These are phyloP conservation scores for Pyricularia grisea DNA, from an alignment of 2,329 filamentous ascomycete species.

Conservation along the genomic window DNA sequence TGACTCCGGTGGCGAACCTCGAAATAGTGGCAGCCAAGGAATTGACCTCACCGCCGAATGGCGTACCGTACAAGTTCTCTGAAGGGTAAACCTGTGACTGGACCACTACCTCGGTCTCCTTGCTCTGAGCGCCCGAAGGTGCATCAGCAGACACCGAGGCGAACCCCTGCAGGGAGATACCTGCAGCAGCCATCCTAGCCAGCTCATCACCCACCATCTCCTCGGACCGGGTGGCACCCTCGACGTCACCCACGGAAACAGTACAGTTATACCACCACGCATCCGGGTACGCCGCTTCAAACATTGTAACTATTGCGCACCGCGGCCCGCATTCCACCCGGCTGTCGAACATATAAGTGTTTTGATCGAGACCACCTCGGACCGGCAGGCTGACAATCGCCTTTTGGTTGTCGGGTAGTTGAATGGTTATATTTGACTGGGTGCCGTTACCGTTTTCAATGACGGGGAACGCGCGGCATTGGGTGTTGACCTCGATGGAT, in stretches of 20 bases:
- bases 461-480: conserved; percentile 21
- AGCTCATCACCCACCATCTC: conserved; percentile 21
- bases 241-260: conserved; percentile 22
- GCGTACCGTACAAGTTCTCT: conserved; percentile 26
- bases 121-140: not conserved
- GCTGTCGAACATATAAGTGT: conserved; percentile 25
- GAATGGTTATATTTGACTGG: conserved; percentile 18
- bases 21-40: conserved; percentile 15
- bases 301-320: conserved; percentile 22
- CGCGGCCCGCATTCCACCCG: conserved; percentile 13
- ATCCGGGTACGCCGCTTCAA: conserved; percentile 24
- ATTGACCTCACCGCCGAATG: conserved; percentile 17
- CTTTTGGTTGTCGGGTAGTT: conserved; percentile 10
- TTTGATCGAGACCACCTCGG: conserved; percentile 21
- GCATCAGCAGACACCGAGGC: conserved; percentile 10
- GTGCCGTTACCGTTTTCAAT: conserved; percentile 21
- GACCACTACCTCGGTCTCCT: conserved; percentile 13
- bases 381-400: conserved; percentile 16
- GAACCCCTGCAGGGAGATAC: conserved; percentile 32
- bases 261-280: conserved; percentile 33
- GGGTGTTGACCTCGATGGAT: conserved; percentile 18
- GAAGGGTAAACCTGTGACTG: conserved; percentile 32
- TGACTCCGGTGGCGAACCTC: conserved; percentile 25
- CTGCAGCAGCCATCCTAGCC: conserved; percentile 21
- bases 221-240: conserved; percentile 5